Conservation (phyloP, 2,329 filamentous ascomycete species). For the Stenocarpella maydis region DNA sequence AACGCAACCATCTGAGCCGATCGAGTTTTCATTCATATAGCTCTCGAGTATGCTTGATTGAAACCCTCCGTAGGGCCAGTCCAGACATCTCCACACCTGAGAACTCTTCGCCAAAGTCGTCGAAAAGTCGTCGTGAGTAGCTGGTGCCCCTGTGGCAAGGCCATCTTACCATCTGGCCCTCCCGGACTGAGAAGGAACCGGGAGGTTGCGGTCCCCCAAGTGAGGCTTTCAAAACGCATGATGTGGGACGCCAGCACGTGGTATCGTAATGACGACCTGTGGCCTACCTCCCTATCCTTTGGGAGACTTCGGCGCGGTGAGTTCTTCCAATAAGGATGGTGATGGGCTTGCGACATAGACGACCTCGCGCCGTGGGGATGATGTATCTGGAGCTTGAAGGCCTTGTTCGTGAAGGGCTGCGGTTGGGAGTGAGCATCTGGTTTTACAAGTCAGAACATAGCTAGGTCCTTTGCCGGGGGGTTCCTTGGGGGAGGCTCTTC, state of each 20-base stretch:
- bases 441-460: not conserved
- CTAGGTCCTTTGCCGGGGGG: too few species aligned
- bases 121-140: not conserved
- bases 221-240: not conserved
- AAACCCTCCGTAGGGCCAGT: too few species aligned
- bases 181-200: not conserved
- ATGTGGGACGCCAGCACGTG: not conserved
- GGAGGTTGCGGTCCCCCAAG: not conserved
- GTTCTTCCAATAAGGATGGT: too few species aligned
- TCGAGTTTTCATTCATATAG: not conserved
- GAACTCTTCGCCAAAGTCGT: not conserved
- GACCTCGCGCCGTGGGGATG: not conserved
- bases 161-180: not conserved
- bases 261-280: not conserved
- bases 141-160: not conserved
- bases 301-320: not conserved
- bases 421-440: not conserved
- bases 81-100: not conserved
- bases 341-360: not conserved
- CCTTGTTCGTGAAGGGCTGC: not conserved
- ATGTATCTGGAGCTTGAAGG: not conserved
- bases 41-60: not conserved
- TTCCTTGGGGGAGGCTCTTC: not conserved
- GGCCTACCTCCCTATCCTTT: not conserved
- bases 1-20: constrained; percentile 5